A percentile compares a stretch with the other conserved stretches of the same genome.
Evolutionary conservation across 164 flowering plant genomes (phyloP).

Genomic region (Malania oleifera): DNA sequence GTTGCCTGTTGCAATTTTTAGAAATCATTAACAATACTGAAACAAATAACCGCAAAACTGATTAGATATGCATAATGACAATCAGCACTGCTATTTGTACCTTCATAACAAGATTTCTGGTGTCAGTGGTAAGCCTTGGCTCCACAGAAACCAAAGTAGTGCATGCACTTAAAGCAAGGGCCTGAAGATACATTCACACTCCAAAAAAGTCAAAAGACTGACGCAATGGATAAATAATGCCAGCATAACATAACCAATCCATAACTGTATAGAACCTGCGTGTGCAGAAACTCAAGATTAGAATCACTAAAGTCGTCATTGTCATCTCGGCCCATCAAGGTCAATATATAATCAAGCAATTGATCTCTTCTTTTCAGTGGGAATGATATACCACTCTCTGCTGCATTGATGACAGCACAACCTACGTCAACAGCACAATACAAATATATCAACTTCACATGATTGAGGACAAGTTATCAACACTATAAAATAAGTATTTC

Average conservation of each 20-base stretch:
- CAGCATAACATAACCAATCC: neutral
- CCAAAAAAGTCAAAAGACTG: slow-evolving; percentile 4
- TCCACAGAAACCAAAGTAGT: slow-evolving; percentile 96
- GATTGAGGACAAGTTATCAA: no score
- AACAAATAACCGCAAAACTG: neutral
- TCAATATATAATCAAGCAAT: slow-evolving; percentile 82
- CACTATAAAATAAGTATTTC: no score
- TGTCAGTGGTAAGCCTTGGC: slow-evolving; percentile 83
- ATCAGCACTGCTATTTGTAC: slow-evolving; percentile 25
- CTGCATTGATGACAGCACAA: slow-evolving; percentile 84
- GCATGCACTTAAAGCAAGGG: slow-evolving; percentile 87
- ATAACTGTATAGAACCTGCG: slow-evolving; percentile 54
- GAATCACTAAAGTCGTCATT: slow-evolving; percentile 57
- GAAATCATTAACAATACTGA: slow-evolving; percentile 4
- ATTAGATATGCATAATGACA: neutral
- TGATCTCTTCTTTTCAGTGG: slow-evolving; percentile 82
- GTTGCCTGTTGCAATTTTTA: slow-evolving; percentile 64
- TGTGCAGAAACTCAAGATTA: slow-evolving; percentile 68
- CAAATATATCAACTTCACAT: neutral
- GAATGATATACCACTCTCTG: slow-evolving; percentile 82
- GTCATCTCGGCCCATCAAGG: slow-evolving; percentile 92
- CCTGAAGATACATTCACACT: slow-evolving; percentile 33
- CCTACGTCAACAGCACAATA: slow-evolving; percentile 45
- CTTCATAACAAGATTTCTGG: slow-evolving; percentile 87
- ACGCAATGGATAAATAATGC: neutral